phyloP scores from a whole-genome alignment of 805 yeast species.

The Candida insectalens region DNA sequence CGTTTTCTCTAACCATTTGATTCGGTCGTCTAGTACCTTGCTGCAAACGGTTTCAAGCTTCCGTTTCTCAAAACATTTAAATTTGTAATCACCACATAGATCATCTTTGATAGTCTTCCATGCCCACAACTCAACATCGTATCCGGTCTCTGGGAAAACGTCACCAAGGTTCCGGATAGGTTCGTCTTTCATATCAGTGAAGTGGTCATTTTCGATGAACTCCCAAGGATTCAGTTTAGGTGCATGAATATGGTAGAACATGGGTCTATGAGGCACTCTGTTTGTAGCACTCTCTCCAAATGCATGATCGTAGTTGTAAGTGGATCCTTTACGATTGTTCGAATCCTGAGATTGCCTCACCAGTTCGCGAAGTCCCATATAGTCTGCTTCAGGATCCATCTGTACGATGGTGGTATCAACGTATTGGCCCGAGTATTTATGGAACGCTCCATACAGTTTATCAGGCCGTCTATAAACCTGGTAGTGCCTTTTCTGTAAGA shows the following conservation, averaged over 20 bases:
- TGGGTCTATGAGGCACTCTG: constrained; percentile 9
- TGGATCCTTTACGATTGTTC: constrained; percentile 2
- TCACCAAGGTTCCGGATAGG: constrained; percentile 19
- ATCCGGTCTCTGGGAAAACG: constrained; percentile 11
- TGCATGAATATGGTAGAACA: constrained; percentile 35
- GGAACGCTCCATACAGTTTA: constrained; percentile 13
- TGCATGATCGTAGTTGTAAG: constrained; percentile 13
- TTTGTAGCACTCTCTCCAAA: constrained; percentile 8
- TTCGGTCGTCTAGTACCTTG: constrained; percentile 10
- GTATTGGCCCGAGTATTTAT: constrained; percentile 8
- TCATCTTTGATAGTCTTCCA: constrained; percentile 15
- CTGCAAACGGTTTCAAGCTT: constrained; percentile 16
- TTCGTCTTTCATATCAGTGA: constrained; percentile 8
- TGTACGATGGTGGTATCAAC: constrained; percentile 18
- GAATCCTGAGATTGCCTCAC: not conserved
- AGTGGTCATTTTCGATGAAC: constrained; percentile 11
- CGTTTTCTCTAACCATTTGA: constrained; percentile 15
- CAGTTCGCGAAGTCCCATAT: constrained; percentile 7
- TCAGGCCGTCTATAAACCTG: constrained; percentile 31
- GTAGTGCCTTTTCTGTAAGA: constrained; percentile 34
- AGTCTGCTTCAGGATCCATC: constrained; percentile 21
- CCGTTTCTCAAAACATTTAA: constrained; percentile 13
- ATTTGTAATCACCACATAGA: constrained; percentile 9
- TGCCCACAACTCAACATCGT: constrained; percentile 17
- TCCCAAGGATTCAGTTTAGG: constrained; percentile 43